phyloP scores from a whole-genome alignment of 1,284 basidiomycete genomes.

The Hortiboletus rubellus region DNA sequence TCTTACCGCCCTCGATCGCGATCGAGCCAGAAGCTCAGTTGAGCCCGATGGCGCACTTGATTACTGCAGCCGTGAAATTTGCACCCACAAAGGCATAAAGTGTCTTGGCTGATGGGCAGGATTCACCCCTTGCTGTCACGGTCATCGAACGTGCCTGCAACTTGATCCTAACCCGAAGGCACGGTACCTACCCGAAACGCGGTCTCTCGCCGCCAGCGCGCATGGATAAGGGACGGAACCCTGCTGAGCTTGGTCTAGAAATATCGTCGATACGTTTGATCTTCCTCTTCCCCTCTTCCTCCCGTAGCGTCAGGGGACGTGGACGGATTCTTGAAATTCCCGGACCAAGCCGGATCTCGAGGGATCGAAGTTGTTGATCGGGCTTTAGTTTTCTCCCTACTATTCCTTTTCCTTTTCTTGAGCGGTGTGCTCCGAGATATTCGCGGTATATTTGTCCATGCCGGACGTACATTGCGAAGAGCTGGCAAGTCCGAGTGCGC shows the following conservation, averaged over 20 bases:
- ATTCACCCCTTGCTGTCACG: background rate
- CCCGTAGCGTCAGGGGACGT: background rate
- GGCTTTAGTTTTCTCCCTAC: conserved; percentile 5
- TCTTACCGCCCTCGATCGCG: conserved; percentile 18
- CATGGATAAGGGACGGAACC: background rate
- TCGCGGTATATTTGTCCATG: conserved; percentile 24
- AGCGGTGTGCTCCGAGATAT: conserved; percentile 20
- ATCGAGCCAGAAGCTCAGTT: conserved; percentile 21
- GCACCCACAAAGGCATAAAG: background rate
- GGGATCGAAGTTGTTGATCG: conserved; percentile 28
- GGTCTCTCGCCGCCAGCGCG: background rate
- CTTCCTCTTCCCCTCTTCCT: conserved; percentile 1
- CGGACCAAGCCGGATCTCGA: conserved; percentile 22
- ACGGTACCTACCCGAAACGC: background rate
- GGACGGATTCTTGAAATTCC: conserved; percentile 22
- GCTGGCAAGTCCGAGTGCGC: background rate
- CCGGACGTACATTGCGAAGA: background rate
- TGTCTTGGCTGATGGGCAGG: background rate
- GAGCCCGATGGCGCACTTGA: conserved; percentile 1
- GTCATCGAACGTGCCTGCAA: background rate
- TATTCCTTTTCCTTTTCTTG: conserved; percentile 15
- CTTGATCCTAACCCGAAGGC: background rate
- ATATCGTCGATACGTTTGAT: conserved; percentile 5
- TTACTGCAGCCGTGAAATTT: conserved; percentile 1
- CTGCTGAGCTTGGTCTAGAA: background rate